A percentile compares a stretch with the other conserved stretches of the same genome.
Evolutionary conservation across 345 rosid genomes (phyloP).

Genomic region (thale cress (Arabidopsis thaliana)): TAIR10.1 NC_003074.8:15617001-15617500

Average conservation of each 20-base stretch:
- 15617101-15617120: conserved; percentile 5
- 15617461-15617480: background rate
- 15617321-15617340: background rate
- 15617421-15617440: background rate
- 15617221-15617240: conserved; percentile 29
- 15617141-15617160: conserved; percentile 8
- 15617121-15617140: conserved; percentile 7
- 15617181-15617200: conserved; percentile 24
- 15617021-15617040: conserved; percentile 34
- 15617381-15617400: background rate
- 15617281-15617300: background rate
- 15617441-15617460: background rate
- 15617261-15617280: background rate
- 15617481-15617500: background rate
- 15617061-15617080: conserved; percentile 23
- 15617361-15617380: background rate
- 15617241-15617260: background rate
- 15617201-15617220: conserved; percentile 43
- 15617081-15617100: conserved; percentile 33
- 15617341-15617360: background rate
- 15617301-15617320: conserved; percentile 3
- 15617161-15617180: conserved; percentile 26
- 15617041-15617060: conserved; percentile 14
- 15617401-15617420: background rate
- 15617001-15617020: conserved; percentile 40